phyloP scores from a whole-genome alignment of 106 monocot genomes.

The Vanilla planifolia region DNA sequence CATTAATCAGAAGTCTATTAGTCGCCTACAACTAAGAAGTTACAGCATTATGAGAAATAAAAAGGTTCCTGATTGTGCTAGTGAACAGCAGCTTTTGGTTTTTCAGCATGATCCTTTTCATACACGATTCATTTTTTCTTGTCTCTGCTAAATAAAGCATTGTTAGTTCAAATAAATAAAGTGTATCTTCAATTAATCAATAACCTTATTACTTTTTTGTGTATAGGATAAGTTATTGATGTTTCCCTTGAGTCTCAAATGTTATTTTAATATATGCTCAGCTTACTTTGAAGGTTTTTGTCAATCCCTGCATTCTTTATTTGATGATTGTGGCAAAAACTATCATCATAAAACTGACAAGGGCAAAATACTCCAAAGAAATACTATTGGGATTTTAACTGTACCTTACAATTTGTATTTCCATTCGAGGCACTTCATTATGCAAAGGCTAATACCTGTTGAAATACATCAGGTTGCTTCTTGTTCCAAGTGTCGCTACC shows the following conservation, averaged over 20 bases:
- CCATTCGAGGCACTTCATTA: background rate
- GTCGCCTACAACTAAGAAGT: no score
- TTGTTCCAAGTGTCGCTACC: conserved; percentile 87
- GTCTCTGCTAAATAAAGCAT: background rate
- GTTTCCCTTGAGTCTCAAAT: no score
- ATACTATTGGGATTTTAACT: background rate
- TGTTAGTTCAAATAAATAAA: background rate
- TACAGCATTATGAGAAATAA: no score
- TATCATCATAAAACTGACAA: background rate
- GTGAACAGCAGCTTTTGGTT: background rate
- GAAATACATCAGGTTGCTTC: conserved; percentile 51
- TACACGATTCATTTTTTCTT: background rate
- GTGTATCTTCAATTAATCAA: no score
- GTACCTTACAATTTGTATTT: background rate
- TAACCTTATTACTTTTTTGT: no score
- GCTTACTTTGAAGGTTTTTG: background rate
- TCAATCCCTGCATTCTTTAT: background rate
- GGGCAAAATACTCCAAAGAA: background rate
- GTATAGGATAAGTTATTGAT: no score
- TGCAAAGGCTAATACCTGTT: background rate
- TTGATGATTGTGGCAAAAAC: background rate
- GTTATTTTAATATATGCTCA: background rate
- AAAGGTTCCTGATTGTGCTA: background rate
- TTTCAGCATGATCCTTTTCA: background rate
- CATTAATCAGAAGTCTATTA: no score